Base-by-base conservation (phyloP, 1,284 basidiomycete species). In the Trichosporon asahii region DNA sequence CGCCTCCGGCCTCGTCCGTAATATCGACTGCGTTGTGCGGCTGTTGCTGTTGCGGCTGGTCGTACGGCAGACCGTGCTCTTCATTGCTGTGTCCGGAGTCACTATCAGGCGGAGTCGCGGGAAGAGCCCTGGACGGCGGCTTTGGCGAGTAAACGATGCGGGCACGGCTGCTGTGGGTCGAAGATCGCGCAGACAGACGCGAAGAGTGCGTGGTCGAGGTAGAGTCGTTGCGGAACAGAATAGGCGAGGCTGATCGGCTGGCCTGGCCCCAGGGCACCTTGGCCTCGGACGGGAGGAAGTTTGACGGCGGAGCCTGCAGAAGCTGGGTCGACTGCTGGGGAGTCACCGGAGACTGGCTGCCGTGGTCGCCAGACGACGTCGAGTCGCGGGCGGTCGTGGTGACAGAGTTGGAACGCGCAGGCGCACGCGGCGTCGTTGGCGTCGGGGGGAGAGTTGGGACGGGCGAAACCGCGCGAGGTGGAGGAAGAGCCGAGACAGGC, bases 211-310 rank as follows among this genome's bases (percentile, higher is more conserved):
- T 64, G 21, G 35, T 64, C 12, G 63, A 64, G 23, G 63, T 64
- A 8, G 63, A 64, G 63, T 64, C 63, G 63, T 37, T 27, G 63
- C 63, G 63, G 63, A 40, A 37, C 63, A 64, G 63, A 40, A 40
- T 31, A 3, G 57, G 57, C 57, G 57, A 61, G 7, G 57, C 57
- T 8, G 57, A 61, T 18, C 57, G 57, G 15, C 57, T 61, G 12
- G 57, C 57, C 57, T 61, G 57, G 15, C 57, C 57, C 57, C 57
- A 61, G 29, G 57, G 57, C 18, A 61, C 57, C 27, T 61, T 61
- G 15, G 57, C 57, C 15, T 61, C 57, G 4, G 57, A 61, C 2
- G 57, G 57, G 29, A 61, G 57, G 57, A 61, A 61, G 27, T 29
- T 31, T 12, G 57, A 61, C n/a, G 29, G 7, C 4, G 57, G 57